Evolutionary conservation across 208 protist species (phyloP), one percentile per base, ranked within the genome.

Genomic region (Leishmania arabica): DNA sequence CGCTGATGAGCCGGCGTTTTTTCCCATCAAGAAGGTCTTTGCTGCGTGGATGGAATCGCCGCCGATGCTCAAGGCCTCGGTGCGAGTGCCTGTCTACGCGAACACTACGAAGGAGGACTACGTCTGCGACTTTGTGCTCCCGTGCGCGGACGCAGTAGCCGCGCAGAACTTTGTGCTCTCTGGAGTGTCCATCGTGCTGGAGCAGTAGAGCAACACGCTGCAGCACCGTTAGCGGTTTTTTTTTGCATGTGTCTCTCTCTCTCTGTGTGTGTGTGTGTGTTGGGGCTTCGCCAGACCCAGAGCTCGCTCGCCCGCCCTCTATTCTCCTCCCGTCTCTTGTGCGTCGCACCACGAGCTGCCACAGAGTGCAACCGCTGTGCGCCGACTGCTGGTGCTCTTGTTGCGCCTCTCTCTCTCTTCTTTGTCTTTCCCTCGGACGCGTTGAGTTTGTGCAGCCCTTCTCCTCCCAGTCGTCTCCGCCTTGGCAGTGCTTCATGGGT

Each of bases 1-100:
- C n/a, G 89, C 96, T 5, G 96, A 98, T 74, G 93, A 95, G 79
- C 83, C 96, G 3, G 92, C 93, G 40, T 85, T 96, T 7, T 95
- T 92, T 69, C 88, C 88, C 5, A 91, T 98, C 62, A 84, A 87
- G 64, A 93, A 96, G 66, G 53, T 92, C 3, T 97, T 89, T 78
- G 83, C 98, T 6, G 89, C 88, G 69, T 98, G 91, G 96, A 89
- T 91, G 81, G 70, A 37, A 17, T 76, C 42, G 40, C 81, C 62
- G 49, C 76, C 73, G 0, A 6, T 42, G 82, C 62, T 76, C 71
- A 71, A 56, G 72, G 77, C 85, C 8, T 88, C 75, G 31, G 92
- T 98, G 53, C 62, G 34, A 5, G 89, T 98, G 2, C 95, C 98
- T 6, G 77, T 98, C n/a, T 99, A 98, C 89, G 88, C 86, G 27